Base-by-base conservation (phyloP, 164 flowering plant genomes). In the Amborella trichopoda region DNA sequence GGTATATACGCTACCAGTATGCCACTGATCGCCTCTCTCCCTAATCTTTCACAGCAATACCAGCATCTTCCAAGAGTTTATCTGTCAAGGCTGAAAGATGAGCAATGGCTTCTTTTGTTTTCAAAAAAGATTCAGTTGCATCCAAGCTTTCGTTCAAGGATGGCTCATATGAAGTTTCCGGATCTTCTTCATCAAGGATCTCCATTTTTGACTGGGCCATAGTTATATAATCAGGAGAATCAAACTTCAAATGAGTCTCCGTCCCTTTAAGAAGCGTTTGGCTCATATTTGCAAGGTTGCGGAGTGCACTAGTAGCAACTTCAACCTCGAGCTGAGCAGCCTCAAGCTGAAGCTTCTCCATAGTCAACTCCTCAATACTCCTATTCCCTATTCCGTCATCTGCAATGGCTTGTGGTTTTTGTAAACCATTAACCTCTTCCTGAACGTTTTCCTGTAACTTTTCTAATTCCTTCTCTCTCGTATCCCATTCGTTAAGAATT, bases 261-360 rank as follows among this genome's bases (percentile, higher is more conserved):
- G 47, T 47, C 23, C 40, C 74, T 36, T 63, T 56, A 61, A 81
- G 27, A 48, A 90, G 91, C 59, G 74, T 70, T 28, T 61, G 48
- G 43, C 83, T 79, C 74, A 85, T 59, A 13, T 70, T 76, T 20
- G 77, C 67, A 20, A 90, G 73, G 42, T 73, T 74, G 2, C 59
- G 60, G 16, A 90, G 80, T 8, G 94, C 91, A 46, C 50, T 57
- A 1, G 78, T 79, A 26, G 94, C 97, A 53, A 95, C 89, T 62
- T 85, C 89, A 39, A 64, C 78, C 62, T 86, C 91, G 19, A 90
- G 72, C 42, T 76, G 75, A 46, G 80, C 78, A 26, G 85, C 81
- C 58, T 89, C 95, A 6, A 78, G 64, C 55, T 81, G 74, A 34
- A 85, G 94, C 63, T 74, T 76, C 64, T 89, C 97, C 33, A 72